Percentiles rank a stretch among this genome's conserved stretches.
These are phyloP conservation scores for Pseudogymnoascus sp. DNA, from an alignment of 2,329 filamentous ascomycete genomes.

Conservation along the genomic window DNA sequence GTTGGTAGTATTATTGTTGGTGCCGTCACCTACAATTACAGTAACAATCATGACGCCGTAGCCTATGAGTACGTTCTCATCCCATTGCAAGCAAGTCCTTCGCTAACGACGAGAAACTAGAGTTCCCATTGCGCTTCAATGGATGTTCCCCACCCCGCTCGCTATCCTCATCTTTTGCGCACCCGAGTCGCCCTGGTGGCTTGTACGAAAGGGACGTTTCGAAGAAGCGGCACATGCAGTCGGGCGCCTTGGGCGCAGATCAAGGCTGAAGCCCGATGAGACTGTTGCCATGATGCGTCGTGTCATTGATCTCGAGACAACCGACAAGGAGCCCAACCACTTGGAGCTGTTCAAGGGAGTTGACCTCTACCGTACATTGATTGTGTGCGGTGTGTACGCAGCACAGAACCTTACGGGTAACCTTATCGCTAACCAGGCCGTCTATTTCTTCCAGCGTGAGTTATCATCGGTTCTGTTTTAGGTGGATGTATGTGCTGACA, in stretches of 20 bases:
- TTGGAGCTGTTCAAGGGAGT: constrained; percentile 47
- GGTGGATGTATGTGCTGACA: background rate
- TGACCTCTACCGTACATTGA: constrained; percentile 44
- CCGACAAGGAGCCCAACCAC: constrained; percentile 32
- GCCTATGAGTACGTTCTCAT: constrained; percentile 36
- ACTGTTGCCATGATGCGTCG: constrained; percentile 52
- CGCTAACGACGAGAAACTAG: constrained; percentile 26
- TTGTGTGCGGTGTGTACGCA: constrained; percentile 48
- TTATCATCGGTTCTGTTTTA: background rate
- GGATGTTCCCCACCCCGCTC: constrained; percentile 44
- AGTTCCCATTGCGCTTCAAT: constrained; percentile 42
- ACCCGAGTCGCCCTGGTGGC: constrained; percentile 41
- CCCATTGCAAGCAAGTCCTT: constrained; percentile 12
- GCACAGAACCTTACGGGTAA: constrained; percentile 55
- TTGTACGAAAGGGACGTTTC: constrained; percentile 36
- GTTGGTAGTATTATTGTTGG: constrained; percentile 53
- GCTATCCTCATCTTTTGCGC: constrained; percentile 37
- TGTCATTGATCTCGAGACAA: constrained; percentile 44
- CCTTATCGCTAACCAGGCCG: constrained; percentile 53
- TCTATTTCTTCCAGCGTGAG: constrained; percentile 46
- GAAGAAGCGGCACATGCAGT: constrained; percentile 35
- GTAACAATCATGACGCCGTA: constrained; percentile 25
- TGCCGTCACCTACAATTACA: constrained; percentile 46
- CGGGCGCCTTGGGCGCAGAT: constrained; percentile 38
- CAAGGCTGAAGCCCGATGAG: constrained; percentile 32